Evolutionary conservation across 2,329 filamentous ascomycete species (phyloP).

Genomic region (Fusarium scirpi): DNA sequence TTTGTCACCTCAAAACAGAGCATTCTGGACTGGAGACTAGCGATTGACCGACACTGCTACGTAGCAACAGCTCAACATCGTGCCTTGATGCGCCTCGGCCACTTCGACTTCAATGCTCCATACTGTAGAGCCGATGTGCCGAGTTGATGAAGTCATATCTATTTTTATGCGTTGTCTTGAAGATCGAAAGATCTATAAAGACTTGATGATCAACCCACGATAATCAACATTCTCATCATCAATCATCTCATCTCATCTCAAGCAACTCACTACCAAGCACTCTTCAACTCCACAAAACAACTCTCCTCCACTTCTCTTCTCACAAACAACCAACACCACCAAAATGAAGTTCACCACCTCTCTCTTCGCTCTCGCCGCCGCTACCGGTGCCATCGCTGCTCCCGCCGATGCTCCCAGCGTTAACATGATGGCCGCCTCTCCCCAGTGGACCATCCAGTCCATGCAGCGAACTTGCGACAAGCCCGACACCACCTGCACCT

Average conservation of each 20-base stretch:
- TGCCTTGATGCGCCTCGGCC: background rate
- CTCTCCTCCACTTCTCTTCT: background rate
- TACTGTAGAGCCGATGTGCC: constrained; percentile 4
- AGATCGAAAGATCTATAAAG: constrained; percentile 17
- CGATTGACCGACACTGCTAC: constrained; percentile 6
- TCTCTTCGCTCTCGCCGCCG: constrained; percentile 50
- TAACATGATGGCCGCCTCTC: constrained; percentile 56
- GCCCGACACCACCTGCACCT: constrained; percentile 56
- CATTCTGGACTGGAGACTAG: background rate
- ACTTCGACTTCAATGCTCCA: constrained; percentile 1
- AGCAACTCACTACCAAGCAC: constrained; percentile 10
- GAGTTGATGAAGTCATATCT: constrained; percentile 18
- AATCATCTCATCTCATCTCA: constrained; percentile 18
- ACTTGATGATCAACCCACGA: background rate
- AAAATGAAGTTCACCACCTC: constrained; percentile 59
- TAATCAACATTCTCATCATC: constrained; percentile 18
- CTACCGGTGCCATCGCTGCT: constrained; percentile 51
- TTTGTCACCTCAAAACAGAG: background rate
- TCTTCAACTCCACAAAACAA: constrained; percentile 15
- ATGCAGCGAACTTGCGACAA: constrained; percentile 56
- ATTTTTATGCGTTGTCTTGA: constrained; percentile 16
- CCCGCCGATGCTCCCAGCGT: constrained; percentile 33
- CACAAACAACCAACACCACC: constrained; percentile 30
- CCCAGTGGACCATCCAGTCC: constrained; percentile 57
- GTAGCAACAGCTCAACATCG: background rate